phyloP scores from a whole-genome alignment of 345 rosid genomes.

The Eucalyptus globulus region DNA sequence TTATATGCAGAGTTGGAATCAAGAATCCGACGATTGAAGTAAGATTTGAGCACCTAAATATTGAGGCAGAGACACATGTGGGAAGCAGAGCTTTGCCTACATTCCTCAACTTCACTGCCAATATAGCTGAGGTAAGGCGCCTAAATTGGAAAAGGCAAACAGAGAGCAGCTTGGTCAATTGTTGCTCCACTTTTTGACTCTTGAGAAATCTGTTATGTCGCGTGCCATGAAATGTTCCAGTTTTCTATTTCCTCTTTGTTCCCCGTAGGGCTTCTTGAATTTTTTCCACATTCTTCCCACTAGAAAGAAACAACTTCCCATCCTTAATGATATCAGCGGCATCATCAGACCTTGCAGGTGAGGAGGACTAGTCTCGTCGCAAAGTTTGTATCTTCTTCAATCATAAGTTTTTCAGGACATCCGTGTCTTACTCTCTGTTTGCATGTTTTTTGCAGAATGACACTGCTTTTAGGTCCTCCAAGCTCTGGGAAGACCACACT shows the following conservation, averaged over 20 bases:
- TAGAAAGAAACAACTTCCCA: slow-evolving; percentile 36
- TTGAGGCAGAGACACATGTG: slow-evolving; percentile 26
- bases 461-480: slow-evolving; percentile 85
- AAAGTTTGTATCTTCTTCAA: not conserved
- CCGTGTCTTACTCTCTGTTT: not conserved
- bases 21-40: slow-evolving; percentile 38
- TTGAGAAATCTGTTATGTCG: not conserved
- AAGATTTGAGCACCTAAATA: slow-evolving; percentile 28
- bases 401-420: not conserved
- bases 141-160: not conserved
- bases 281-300: slow-evolving; percentile 20
- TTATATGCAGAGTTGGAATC: slow-evolving; percentile 32
- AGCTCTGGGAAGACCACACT: slow-evolving; percentile 80
- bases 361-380: not conserved
- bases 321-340: slow-evolving; percentile 65
- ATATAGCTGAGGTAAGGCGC: slow-evolving; percentile 23
- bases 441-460: slow-evolving; percentile 28
- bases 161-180: not conserved
- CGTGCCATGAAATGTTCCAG: not conserved
- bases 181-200: not conserved
- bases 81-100: slow-evolving; percentile 41
- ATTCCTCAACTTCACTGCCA: slow-evolving; percentile 13
- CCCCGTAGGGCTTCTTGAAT: slow-evolving; percentile 6
- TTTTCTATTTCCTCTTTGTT: not conserved
- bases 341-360: slow-evolving; percentile 72